Conservation (phyloP, 2,329 filamentous ascomycete species). For the Sphaerulina populicola region DNA sequence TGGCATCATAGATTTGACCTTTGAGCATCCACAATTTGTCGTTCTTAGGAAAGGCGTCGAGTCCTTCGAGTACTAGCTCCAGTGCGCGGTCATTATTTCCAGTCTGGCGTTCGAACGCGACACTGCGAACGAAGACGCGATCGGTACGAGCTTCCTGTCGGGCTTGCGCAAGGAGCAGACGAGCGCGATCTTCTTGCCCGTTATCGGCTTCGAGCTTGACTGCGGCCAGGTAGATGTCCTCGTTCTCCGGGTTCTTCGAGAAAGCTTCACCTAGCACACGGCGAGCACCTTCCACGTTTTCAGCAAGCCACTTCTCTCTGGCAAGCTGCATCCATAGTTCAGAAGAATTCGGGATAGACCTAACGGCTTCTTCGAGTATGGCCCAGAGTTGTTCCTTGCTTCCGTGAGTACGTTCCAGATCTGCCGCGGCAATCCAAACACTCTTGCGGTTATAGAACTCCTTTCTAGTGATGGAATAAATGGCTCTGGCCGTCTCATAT, state of each 20-base stretch:
- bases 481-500: slow-evolving; percentile 85
- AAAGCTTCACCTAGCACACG: slow-evolving; percentile 82
- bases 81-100: slow-evolving; percentile 72
- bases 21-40: slow-evolving; percentile 98
- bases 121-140: slow-evolving; percentile 93
- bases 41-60: slow-evolving; percentile 75
- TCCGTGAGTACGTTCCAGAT: slow-evolving; percentile 84
- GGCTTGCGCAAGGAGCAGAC: slow-evolving; percentile 71
- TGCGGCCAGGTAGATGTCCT: slow-evolving; percentile 94
- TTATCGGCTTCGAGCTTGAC: slow-evolving; percentile 95
- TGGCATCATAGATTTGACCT: slow-evolving; percentile 87
- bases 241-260: slow-evolving; percentile 90
- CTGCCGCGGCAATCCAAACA: slow-evolving; percentile 82
- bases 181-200: slow-evolving; percentile 69
- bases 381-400: slow-evolving; percentile 73
- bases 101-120: slow-evolving; percentile 81
- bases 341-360: slow-evolving; percentile 84
- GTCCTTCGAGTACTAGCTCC: slow-evolving; percentile 75
- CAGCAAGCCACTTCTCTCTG: slow-evolving; percentile 85
- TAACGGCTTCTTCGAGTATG: slow-evolving; percentile 84
- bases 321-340: slow-evolving; percentile 93
- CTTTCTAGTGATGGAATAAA: slow-evolving; percentile 82
- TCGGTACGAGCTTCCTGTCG: slow-evolving; percentile 86
- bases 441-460: slow-evolving; percentile 83
- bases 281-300: slow-evolving; percentile 78